These are phyloP conservation scores for Lagenaria siceraria DNA, from an alignment of 306 rosid species.

Conservation along the genomic window DNA sequence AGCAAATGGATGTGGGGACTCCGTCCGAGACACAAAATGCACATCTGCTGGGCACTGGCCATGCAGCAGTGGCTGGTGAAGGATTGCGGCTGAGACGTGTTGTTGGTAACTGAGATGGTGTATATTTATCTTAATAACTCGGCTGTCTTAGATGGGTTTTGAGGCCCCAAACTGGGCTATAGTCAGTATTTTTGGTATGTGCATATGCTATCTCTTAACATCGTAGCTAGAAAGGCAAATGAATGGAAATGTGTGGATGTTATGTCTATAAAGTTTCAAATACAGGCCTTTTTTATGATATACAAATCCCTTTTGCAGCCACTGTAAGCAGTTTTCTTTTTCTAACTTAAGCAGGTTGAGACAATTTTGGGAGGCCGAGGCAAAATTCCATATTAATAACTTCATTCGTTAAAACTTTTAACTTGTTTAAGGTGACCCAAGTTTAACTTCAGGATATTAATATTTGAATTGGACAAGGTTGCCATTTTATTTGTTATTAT, in stretches of 20 bases:
- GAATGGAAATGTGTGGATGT: not conserved
- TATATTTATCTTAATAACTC: not conserved
- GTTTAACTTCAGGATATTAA: too few species aligned
- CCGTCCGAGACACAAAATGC: slow-evolving; percentile 18
- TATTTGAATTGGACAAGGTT: too few species aligned
- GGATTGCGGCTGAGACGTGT: slow-evolving; percentile 57
- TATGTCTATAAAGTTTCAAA: not conserved
- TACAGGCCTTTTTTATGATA: not conserved
- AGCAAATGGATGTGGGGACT: slow-evolving; percentile 27
- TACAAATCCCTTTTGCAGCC: not conserved
- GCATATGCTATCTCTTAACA: slow-evolving; percentile 6
- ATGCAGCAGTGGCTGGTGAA: slow-evolving; percentile 33
- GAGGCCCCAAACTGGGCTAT: slow-evolving; percentile 5
- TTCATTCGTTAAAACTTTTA: too few species aligned
- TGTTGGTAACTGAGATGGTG: slow-evolving; percentile 17
- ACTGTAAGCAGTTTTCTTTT: not conserved
- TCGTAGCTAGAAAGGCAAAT: not conserved
- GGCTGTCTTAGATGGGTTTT: not conserved
- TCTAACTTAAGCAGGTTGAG: too few species aligned
- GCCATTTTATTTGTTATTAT: too few species aligned
- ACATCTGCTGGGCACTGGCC: slow-evolving; percentile 22
- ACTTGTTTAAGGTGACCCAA: too few species aligned
- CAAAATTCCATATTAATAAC: too few species aligned
- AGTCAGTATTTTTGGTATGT: slow-evolving; percentile 4
- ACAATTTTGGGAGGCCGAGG: too few species aligned